These are phyloP conservation scores for Candida pseudoglaebosa DNA, from an alignment of 805 yeast genomes.

Conservation along the genomic window DNA sequence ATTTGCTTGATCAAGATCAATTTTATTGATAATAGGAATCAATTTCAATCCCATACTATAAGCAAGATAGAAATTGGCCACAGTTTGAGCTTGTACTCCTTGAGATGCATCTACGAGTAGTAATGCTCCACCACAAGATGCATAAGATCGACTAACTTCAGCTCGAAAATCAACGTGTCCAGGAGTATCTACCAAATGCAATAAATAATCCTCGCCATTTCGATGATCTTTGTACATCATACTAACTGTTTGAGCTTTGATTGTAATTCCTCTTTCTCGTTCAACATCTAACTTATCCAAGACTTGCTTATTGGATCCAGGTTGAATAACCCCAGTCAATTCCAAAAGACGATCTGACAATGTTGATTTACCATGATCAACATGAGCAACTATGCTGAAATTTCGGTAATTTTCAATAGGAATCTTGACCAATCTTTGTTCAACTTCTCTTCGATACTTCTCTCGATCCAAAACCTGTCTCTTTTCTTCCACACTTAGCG, in stretches of 20 bases:
- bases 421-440: slow-evolving; percentile 65
- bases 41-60: slow-evolving; percentile 76
- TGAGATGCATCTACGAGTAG: slow-evolving; percentile 90
- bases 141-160: slow-evolving; percentile 90
- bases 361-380: slow-evolving; percentile 88
- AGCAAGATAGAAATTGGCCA: slow-evolving; percentile 93
- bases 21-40: slow-evolving; percentile 87
- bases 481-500: slow-evolving; percentile 18
- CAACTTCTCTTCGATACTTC: slow-evolving; percentile 28
- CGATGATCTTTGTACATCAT: slow-evolving; percentile 70
- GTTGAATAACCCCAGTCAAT: slow-evolving; percentile 80
- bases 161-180: slow-evolving; percentile 96
- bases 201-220: slow-evolving; percentile 66
- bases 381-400: slow-evolving; percentile 94
- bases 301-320: slow-evolving; percentile 76
- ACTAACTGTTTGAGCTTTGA: slow-evolving; percentile 94
- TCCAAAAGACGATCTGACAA: slow-evolving; percentile 84
- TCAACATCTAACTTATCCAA: slow-evolving; percentile 91
- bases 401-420: slow-evolving; percentile 83
- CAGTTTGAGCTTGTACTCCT: slow-evolving; percentile 97
- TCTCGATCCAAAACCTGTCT: slow-evolving; percentile 28
- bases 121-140: slow-evolving; percentile 93
- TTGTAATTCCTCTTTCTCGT: slow-evolving; percentile 93
- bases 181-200: slow-evolving; percentile 94
- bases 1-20: slow-evolving; percentile 86